These are phyloP conservation scores for Theileria luwenshuni DNA, from an alignment of 169 alveolate species.

Conservation along the genomic window DNA sequence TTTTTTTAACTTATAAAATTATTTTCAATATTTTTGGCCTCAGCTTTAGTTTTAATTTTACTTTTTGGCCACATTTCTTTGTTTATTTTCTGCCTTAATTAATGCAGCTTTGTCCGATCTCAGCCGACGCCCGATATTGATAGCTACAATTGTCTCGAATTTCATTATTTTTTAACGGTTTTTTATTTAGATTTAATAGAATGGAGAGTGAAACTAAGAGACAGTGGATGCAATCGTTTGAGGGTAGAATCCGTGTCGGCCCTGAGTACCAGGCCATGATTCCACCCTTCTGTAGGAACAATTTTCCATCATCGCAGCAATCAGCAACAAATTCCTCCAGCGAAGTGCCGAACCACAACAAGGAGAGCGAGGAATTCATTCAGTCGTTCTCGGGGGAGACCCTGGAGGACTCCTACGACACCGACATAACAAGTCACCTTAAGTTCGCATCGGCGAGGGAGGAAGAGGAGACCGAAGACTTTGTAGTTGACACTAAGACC, in stretches of 20 bases:
- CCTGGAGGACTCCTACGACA: slow-evolving; percentile 13
- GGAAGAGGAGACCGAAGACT: neutral
- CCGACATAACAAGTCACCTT: slow-evolving; percentile 14
- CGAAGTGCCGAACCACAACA: neutral
- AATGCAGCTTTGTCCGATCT: too few species aligned
- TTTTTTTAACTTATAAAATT: too few species aligned
- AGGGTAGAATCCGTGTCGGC: slow-evolving; percentile 66
- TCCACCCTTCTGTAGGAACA: slow-evolving; percentile 61
- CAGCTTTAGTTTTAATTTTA: too few species aligned
- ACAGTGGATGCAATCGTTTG: slow-evolving; percentile 65
- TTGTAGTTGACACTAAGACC: neutral
- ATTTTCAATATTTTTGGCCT: too few species aligned
- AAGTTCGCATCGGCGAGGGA: slow-evolving; percentile 16
- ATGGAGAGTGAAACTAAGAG: slow-evolving; percentile 44
- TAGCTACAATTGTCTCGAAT: too few species aligned
- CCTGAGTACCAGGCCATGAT: slow-evolving; percentile 70
- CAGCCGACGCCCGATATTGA: too few species aligned
- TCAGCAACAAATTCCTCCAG: neutral
- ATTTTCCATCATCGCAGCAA: slow-evolving; percentile 12
- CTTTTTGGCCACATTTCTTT: too few species aligned
- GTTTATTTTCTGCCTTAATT: too few species aligned
- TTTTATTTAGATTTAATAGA: too few species aligned
- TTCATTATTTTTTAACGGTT: too few species aligned
- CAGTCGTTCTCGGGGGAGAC: neutral
- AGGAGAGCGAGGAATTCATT: slow-evolving; percentile 1